Conservation (phyloP, 495 filamentous ascomycete genomes). For the Penicillium steckii region DNA sequence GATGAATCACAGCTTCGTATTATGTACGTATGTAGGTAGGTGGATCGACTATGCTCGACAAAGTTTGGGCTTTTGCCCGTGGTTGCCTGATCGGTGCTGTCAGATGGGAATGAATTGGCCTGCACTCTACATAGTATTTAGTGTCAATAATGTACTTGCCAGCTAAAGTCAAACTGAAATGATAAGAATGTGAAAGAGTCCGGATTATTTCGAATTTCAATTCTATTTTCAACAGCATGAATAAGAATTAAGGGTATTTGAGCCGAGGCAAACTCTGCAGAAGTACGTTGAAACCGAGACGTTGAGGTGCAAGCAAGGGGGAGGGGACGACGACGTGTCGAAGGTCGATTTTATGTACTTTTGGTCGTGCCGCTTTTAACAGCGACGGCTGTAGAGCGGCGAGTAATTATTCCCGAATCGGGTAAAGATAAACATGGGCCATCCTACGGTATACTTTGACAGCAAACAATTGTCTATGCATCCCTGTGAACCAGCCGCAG, state of each 20-base stretch:
- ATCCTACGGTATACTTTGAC: background rate
- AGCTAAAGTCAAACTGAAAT: no score
- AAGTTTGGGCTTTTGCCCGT: background rate
- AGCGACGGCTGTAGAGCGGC: background rate
- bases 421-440: background rate
- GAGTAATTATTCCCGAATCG: background rate
- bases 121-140: no score
- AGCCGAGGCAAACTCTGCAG: background rate
- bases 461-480: no score
- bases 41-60: background rate
- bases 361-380: background rate
- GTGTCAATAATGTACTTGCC: no score
- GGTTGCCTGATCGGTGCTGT: background rate
- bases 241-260: background rate
- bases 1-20: conserved; percentile 2
- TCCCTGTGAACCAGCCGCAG: no score
- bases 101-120: no score
- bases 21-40: conserved; percentile 3
- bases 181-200: no score
- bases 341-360: background rate
- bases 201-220: no score
- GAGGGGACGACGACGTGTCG: background rate
- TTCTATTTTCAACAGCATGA: no score
- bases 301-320: background rate
- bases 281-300: background rate